A percentile compares a stretch with the other conserved stretches of the same genome.
Conservation (phyloP, 768 basidiomycete genomes). For the Boletus reticulatus region DNA sequence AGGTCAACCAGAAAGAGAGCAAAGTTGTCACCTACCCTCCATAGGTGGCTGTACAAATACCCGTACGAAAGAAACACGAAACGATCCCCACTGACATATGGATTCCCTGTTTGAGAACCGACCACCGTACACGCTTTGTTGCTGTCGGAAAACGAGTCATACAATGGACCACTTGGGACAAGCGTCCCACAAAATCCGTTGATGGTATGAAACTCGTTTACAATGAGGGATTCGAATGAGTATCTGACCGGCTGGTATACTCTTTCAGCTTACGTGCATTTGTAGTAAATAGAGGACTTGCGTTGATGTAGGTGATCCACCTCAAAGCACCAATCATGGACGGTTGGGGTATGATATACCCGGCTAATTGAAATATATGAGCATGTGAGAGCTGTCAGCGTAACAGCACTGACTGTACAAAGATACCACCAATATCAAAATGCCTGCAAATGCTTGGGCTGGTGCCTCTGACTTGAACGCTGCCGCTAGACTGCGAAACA, state of each 20-base stretch:
- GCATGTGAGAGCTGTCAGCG: background rate
- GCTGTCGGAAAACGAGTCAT: slow-evolving; percentile 47
- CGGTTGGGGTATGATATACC: slow-evolving; percentile 57
- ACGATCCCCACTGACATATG: slow-evolving; percentile 55
- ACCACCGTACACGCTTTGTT: slow-evolving; percentile 80
- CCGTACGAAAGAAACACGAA: slow-evolving; percentile 49
- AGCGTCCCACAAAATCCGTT: slow-evolving; percentile 58
- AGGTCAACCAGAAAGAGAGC: background rate
- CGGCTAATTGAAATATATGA: slow-evolving; percentile 28
- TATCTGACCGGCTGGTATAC: slow-evolving; percentile 50
- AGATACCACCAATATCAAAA: slow-evolving; percentile 52
- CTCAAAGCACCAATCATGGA: slow-evolving; percentile 67
- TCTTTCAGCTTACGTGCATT: background rate
- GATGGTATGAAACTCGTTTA: slow-evolving; percentile 78
- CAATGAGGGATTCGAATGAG: slow-evolving; percentile 66
- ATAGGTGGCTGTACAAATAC: slow-evolving; percentile 45
- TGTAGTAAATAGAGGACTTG: slow-evolving; percentile 37
- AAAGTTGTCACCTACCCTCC: slow-evolving; percentile 36
- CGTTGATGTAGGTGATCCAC: slow-evolving; percentile 68
- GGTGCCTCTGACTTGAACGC: slow-evolving; percentile 56
- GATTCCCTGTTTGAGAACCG: slow-evolving; percentile 60
- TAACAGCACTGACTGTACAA: slow-evolving; percentile 35
- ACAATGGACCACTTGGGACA: slow-evolving; percentile 62
- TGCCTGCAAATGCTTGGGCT: slow-evolving; percentile 58
- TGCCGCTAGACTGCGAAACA: slow-evolving; percentile 70